Percentiles rank a stretch among this genome's conserved stretches.
phyloP scores from a whole-genome alignment of 768 basidiomycete species.

The Tephrocybe sp. region DNA sequence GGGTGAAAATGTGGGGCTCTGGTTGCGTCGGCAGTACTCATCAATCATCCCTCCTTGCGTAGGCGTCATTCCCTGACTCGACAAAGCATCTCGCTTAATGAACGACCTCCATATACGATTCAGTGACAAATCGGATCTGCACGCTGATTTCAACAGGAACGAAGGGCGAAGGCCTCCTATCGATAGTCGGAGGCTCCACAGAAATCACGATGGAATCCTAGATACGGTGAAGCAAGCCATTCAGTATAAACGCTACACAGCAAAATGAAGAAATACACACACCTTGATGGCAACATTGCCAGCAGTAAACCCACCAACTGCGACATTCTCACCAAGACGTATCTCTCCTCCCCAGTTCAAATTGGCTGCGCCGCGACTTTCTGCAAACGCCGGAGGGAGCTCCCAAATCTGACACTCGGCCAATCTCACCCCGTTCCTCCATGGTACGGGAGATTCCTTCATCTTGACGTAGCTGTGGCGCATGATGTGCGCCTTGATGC shows the following conservation, averaged over 20 bases:
- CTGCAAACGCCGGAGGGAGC: slow-evolving; percentile 35
- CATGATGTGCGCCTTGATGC: slow-evolving; percentile 52
- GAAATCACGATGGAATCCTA: slow-evolving; percentile 61
- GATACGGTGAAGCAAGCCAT: slow-evolving; percentile 7
- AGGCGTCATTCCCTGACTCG: slow-evolving; percentile 15
- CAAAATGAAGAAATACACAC: slow-evolving; percentile 16
- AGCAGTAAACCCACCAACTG: slow-evolving; percentile 46
- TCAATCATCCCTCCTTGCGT: background rate
- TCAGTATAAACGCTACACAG: background rate
- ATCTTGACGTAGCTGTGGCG: slow-evolving; percentile 47
- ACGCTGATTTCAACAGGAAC: slow-evolving; percentile 41
- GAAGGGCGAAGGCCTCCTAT: slow-evolving; percentile 32
- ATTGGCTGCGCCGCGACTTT: slow-evolving; percentile 24
- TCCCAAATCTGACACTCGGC: slow-evolving; percentile 49
- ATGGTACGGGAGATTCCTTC: slow-evolving; percentile 32
- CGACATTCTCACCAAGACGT: slow-evolving; percentile 33
- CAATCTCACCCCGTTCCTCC: slow-evolving; percentile 41
- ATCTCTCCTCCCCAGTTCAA: slow-evolving; percentile 67
- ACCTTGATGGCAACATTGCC: slow-evolving; percentile 44
- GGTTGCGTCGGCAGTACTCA: no score
- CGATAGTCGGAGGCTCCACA: slow-evolving; percentile 35
- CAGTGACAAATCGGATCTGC: slow-evolving; percentile 60
- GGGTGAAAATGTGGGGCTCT: no score
- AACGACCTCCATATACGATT: slow-evolving; percentile 41
- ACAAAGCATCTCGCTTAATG: no score